Evolutionary conservation across 179 eudicot genomes (phyloP), one percentile per base, ranked within the genome.

Genomic region (Amaranthus tricolor): DNA sequence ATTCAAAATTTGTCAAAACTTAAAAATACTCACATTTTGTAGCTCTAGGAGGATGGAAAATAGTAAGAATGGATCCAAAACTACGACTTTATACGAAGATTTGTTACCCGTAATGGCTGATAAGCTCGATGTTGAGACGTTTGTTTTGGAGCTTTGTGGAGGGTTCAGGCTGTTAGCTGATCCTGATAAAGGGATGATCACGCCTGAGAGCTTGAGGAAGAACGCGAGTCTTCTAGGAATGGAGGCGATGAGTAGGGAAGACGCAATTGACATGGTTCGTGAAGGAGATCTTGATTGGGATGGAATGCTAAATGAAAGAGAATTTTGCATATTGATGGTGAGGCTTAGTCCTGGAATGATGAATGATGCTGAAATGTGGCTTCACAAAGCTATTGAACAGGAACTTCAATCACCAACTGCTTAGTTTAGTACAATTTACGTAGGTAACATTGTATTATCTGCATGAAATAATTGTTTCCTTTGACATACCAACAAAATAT

Each of bases 331-430:
- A 9, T 66, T 85, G 74, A 85, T 85, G 88, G 82, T 85, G 17
- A 80, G 88, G 24, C 80, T 85, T 4, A 85, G 88, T 43, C 88
- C 88, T 54, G 82, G 61, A 64, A 80, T 85, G 85, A 85, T 85
- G 88, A 67, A 75, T 14, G 76, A 85, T 55, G 85, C 88, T 2
- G 81, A 80, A 64, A 71, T 50, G 10, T 82, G 82, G 85, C 80
- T 85, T 40, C 66, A 75, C 40, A 80, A 82, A 66, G 88, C 85
- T 20, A 71, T 85, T 62, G 71, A 82, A 67, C 69, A 71, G 0
- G 83, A 84, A 68, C 69, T 82, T 64, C 54, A 40, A 60, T 11
- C 76, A 8, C 19, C 55, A 0, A 58, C 66, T n/a, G 10, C 47
- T 61, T 20, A 48, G 73, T 15, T n/a, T 50, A 55, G 43, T 20